Base-by-base conservation (phyloP, 2,329 filamentous ascomycete species). In the Alternaria solani region DNA sequence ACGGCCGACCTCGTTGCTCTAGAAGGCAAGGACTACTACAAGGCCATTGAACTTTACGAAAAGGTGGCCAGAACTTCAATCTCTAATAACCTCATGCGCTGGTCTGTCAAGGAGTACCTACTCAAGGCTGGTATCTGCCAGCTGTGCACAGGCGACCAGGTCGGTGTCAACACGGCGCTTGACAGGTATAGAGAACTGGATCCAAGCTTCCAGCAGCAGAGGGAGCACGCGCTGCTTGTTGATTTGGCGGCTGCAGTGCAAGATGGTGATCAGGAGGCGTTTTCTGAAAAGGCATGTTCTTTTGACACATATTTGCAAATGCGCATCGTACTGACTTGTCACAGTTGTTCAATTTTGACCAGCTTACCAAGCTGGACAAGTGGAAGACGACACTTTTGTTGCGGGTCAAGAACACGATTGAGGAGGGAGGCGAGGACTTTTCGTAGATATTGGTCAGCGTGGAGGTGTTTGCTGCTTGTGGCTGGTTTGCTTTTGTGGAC, bases 71-170 rank as follows among this genome's bases (percentile, higher is more conserved):
- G 87, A 58, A 86, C 87, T 43, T 91, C 90, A 36, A 89, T 97
- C 71, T 89, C 89, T 79, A 97, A 96, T 83, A 95, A 96, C 79
- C 84, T 97, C 8, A 77, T 77, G 75, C 73, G 75, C 58, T 78
- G 74, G 74, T 78, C 75, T 8, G 93, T 98, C 65, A 98, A 97
- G 81, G 93, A 97, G 67, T 97, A 97, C 81, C 89, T 97, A 74
- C 86, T 98, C 74, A 97, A 97, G 82, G 92, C 93, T 1, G 94
- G 93, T 32, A 91, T 98, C 75, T 97, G 94, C 82, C 91, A 96
- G 77, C 85, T 98, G 38, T 88, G 87, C 55, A 85, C 86, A n/a
- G 84, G 81, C 57, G 94, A 98, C 77, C 82, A 91, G 71, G 91
- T 97, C 55, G 91, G 90, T 48, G 86, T 89, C 18, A 90, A 90